Evolutionary conservation across 371 early-diverging fungal genomes (phyloP).

Genomic region (Mortierella sp.): DNA sequence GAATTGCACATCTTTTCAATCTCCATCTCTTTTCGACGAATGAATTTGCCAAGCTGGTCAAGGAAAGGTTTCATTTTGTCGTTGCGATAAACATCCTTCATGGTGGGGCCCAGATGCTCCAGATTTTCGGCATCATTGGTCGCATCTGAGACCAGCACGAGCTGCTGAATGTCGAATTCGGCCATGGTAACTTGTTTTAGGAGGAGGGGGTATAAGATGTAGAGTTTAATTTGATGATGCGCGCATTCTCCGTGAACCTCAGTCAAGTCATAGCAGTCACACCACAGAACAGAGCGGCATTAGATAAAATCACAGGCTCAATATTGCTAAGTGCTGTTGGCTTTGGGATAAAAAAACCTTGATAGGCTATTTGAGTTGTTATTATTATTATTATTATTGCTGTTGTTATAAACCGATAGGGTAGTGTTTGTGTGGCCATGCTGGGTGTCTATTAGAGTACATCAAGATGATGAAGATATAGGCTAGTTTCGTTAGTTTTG

Average conservation of each 20-base stretch:
- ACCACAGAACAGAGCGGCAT: no score
- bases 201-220: background rate
- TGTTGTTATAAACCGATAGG: no score
- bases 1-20: constrained; percentile 97
- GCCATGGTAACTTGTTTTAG: constrained; percentile 37
- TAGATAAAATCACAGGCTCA: no score
- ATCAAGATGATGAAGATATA: no score
- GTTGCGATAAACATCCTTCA: constrained; percentile 91
- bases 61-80: constrained; percentile 89
- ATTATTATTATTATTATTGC: no score
- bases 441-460: background rate
- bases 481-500: no score
- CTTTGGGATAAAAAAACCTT: no score
- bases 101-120: constrained; percentile 89
- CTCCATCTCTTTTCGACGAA: constrained; percentile 92
- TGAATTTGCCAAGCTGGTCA: constrained; percentile 86
- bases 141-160: constrained; percentile 58
- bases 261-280: background rate
- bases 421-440: background rate
- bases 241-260: background rate
- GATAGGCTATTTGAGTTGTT: no score
- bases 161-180: constrained; percentile 57
- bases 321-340: no score
- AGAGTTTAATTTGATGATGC: background rate
- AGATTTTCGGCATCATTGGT: constrained; percentile 75